phyloP scores from a whole-genome alignment of 1,139 yeast species.

The Suhomyces terraborum region DNA sequence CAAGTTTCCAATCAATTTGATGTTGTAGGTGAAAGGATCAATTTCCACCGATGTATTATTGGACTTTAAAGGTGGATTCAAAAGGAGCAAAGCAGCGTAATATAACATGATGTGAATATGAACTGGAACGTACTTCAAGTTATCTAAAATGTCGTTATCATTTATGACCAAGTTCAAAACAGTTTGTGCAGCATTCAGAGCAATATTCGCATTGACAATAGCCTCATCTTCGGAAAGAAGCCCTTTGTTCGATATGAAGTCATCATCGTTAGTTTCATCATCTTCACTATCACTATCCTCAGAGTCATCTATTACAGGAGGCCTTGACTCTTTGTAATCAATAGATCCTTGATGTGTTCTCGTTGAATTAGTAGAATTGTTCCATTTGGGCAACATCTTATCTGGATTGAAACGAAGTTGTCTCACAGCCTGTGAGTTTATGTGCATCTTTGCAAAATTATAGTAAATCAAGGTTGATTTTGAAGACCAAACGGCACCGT shows the following conservation, averaged over 20 bases:
- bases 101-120: slow-evolving; percentile 73
- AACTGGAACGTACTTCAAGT: slow-evolving; percentile 65
- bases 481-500: slow-evolving; percentile 69
- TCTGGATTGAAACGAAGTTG: slow-evolving; percentile 41
- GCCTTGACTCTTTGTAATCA: neutral
- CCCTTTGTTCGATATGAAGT: slow-evolving; percentile 41
- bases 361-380: neutral
- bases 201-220: slow-evolving; percentile 47
- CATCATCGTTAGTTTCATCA: slow-evolving; percentile 28
- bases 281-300: slow-evolving; percentile 27
- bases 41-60: slow-evolving; percentile 20
- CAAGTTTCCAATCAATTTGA: slow-evolving; percentile 29
- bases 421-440: slow-evolving; percentile 59
- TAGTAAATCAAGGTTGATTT: slow-evolving; percentile 70
- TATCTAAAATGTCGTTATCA: slow-evolving; percentile 59
- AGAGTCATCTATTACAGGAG: slow-evolving; percentile 1
- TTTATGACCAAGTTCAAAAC: slow-evolving; percentile 59
- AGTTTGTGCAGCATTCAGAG: slow-evolving; percentile 64
- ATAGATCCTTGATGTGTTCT: neutral
- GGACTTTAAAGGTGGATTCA: slow-evolving; percentile 48
- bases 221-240: slow-evolving; percentile 40
- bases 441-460: slow-evolving; percentile 75
- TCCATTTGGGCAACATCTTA: slow-evolving; percentile 43
- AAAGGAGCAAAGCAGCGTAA: slow-evolving; percentile 60
- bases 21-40: slow-evolving; percentile 22